Percentiles rank a stretch among this genome's conserved stretches.
phyloP scores from a whole-genome alignment of 805 yeast genomes.

The Ogataea degrootiae region DNA sequence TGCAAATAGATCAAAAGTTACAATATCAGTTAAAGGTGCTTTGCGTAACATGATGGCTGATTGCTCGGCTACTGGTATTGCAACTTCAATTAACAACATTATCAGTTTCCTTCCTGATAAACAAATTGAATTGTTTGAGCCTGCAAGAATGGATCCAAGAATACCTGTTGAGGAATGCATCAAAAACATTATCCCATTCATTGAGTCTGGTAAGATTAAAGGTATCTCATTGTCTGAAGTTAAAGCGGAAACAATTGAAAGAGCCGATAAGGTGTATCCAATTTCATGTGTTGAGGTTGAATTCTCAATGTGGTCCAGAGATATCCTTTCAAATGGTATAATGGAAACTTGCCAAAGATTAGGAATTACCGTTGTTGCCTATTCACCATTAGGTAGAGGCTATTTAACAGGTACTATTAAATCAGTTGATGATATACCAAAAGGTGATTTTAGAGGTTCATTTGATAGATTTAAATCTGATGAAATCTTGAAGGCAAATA shows the following conservation, averaged over 20 bases:
- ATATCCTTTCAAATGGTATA: slow-evolving; percentile 58
- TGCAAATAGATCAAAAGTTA: slow-evolving; percentile 48
- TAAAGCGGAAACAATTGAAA: slow-evolving; percentile 51
- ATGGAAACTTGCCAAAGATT: slow-evolving; percentile 52
- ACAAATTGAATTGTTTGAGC: slow-evolving; percentile 56
- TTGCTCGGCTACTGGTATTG: slow-evolving; percentile 45
- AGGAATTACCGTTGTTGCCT: slow-evolving; percentile 68
- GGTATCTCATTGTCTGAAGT: slow-evolving; percentile 77
- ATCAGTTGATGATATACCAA: slow-evolving; percentile 42
- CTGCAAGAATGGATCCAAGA: slow-evolving; percentile 61
- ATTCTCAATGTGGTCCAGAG: slow-evolving; percentile 63
- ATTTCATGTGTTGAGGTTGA: slow-evolving; percentile 75
- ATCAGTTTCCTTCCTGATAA: slow-evolving; percentile 34
- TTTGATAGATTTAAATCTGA: slow-evolving; percentile 60
- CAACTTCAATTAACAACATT: slow-evolving; percentile 43
- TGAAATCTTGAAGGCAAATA: slow-evolving; percentile 46
- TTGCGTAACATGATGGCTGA: slow-evolving; percentile 43
- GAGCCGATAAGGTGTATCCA: slow-evolving; percentile 53
- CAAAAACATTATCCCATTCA: slow-evolving; percentile 48
- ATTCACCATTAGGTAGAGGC: slow-evolving; percentile 83
- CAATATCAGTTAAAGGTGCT: slow-evolving; percentile 63
- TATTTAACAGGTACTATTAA: slow-evolving; percentile 60
- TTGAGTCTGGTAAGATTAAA: slow-evolving; percentile 60
- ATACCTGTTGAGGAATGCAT: slow-evolving; percentile 58
- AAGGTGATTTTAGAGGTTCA: slow-evolving; percentile 47